Conservation (phyloP, 2,329 filamentous ascomycete species). For the Microdochium bolleyi region DNA sequence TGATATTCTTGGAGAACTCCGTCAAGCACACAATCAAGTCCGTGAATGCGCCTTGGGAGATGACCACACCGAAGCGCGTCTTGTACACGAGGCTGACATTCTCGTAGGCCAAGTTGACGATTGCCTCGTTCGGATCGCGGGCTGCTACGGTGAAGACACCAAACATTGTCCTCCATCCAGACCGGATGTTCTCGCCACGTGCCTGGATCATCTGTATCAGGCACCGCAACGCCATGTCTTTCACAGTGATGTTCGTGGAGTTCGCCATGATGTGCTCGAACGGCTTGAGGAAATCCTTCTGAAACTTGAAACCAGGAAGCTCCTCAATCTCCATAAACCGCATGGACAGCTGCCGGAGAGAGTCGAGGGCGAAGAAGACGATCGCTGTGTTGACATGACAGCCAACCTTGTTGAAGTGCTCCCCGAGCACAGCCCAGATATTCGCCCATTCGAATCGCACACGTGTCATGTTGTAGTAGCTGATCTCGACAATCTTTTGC, state of each 20-base stretch:
- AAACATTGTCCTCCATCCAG: slow-evolving; percentile 99
- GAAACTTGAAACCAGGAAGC: slow-evolving; percentile 96
- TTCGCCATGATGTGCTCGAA: slow-evolving; percentile 98
- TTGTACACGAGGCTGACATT: slow-evolving; percentile 95
- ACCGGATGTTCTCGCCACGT: slow-evolving; percentile 90
- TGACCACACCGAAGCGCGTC: slow-evolving; percentile 89
- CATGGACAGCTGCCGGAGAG: slow-evolving; percentile 91
- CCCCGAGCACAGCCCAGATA: slow-evolving; percentile 95
- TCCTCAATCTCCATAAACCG: slow-evolving; percentile 98
- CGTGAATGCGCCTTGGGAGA: slow-evolving; percentile 92
- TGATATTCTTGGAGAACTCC: slow-evolving; percentile 97
- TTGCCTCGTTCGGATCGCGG: slow-evolving; percentile 84
- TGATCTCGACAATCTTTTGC: slow-evolving; percentile 97
- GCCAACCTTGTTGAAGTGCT: slow-evolving; percentile 97
- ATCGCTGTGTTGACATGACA: slow-evolving; percentile 95
- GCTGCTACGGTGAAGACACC: slow-evolving; percentile 96
- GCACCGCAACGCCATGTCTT: slow-evolving; percentile 94
- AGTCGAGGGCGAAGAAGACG: slow-evolving; percentile 96
- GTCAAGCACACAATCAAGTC: slow-evolving; percentile 95
- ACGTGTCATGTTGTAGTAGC: slow-evolving; percentile 99
- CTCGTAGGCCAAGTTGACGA: slow-evolving; percentile 94
- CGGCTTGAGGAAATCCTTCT: slow-evolving; percentile 97
- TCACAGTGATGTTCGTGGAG: slow-evolving; percentile 82
- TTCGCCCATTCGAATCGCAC: slow-evolving; percentile 97
- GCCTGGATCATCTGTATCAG: slow-evolving; percentile 99